phyloP scores from a whole-genome alignment of 2,329 filamentous ascomycete genomes.

The Penicillium sp. region DNA sequence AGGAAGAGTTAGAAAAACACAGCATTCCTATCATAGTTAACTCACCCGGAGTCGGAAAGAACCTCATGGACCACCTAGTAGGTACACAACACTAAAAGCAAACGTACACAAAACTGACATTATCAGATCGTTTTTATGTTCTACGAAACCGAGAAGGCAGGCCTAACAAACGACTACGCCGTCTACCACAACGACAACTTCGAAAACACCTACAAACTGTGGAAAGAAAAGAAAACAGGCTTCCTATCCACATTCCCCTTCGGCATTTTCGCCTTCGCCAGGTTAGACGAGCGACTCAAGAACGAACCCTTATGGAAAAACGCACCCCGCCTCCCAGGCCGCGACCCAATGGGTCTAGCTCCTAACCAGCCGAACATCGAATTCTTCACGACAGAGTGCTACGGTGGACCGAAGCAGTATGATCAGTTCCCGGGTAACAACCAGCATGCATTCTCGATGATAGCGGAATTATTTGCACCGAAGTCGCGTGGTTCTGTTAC shows the following conservation, averaged over 20 bases:
- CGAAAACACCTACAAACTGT: slow-evolving; percentile 53
- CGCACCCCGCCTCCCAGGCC: slow-evolving; percentile 49
- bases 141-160: slow-evolving; percentile 56
- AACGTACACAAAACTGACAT: slow-evolving; percentile 4
- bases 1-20: slow-evolving; percentile 41
- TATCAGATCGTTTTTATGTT: slow-evolving; percentile 58
- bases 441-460: slow-evolving; percentile 59
- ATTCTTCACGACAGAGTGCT: slow-evolving; percentile 63
- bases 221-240: slow-evolving; percentile 59
- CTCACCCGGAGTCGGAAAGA: slow-evolving; percentile 54
- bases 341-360: slow-evolving; percentile 64
- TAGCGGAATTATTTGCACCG: slow-evolving; percentile 59
- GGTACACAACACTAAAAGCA: slow-evolving; percentile 6
- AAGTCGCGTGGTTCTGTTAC: slow-evolving; percentile 57
- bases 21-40: slow-evolving; percentile 48
- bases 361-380: slow-evolving; percentile 60
- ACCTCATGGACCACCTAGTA: slow-evolving; percentile 55
- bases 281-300: slow-evolving; percentile 60
- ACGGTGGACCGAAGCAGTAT: slow-evolving; percentile 61
- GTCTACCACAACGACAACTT: slow-evolving; percentile 57
- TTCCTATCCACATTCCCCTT: slow-evolving; percentile 63
- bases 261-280: slow-evolving; percentile 61
- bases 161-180: slow-evolving; percentile 57
- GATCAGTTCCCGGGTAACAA: slow-evolving; percentile 53
- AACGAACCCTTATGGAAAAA: slow-evolving; percentile 56